Evolutionary conservation across 2,329 filamentous ascomycete species (phyloP), one percentile per base, ranked within the genome.

Genomic region (Shiraia bambusicola): DNA sequence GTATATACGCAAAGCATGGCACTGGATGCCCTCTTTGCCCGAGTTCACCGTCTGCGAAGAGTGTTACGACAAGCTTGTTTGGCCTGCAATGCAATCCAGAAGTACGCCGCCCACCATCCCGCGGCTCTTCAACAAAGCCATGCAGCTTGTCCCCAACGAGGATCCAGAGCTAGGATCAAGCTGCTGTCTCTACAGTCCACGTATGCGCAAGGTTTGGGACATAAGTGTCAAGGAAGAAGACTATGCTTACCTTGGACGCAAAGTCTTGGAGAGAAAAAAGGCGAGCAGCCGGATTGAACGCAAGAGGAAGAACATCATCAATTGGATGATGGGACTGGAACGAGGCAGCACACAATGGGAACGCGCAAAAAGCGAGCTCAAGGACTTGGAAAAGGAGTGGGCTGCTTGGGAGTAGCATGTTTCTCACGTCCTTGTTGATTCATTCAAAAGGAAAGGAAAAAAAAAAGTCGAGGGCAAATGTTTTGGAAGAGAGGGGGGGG

Each of bases 31-130:
- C 1, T 75, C 80, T 11, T 72, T 94, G 0, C 87, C 86, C 0
- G 80, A 90, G 34, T 82, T 95, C 57, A 89, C 86, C 1, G 84
- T 95, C 3, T 97, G 91, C 67, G 82, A 87, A 50, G 88, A 92
- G 66, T 97, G 91, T 66, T 95, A 87, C 63, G 80, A 88, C 12
- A 83, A 88, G 15, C 79, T 88, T 1, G 81, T 95, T n/a, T 81
- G 79, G 67, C 89, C 90, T 1, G 73, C 82, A 36, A 69, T 84
- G 32, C 45, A 49, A 9, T 44, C 53, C 24, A 72, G 78, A 4
- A 72, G 76, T 22, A 72, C 76, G 3, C 69, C 76, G 28, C 70
- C 50, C 9, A 49, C 54, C 3, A 43, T 69, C 2, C 63, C 67
- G 1, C 54, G 53, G 8, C 25, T 59, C 3, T 63, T 69, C 45